Base-by-base conservation (phyloP, 1,139 yeast genomes). In the Hyphopichia pseudoburtonii region DNA sequence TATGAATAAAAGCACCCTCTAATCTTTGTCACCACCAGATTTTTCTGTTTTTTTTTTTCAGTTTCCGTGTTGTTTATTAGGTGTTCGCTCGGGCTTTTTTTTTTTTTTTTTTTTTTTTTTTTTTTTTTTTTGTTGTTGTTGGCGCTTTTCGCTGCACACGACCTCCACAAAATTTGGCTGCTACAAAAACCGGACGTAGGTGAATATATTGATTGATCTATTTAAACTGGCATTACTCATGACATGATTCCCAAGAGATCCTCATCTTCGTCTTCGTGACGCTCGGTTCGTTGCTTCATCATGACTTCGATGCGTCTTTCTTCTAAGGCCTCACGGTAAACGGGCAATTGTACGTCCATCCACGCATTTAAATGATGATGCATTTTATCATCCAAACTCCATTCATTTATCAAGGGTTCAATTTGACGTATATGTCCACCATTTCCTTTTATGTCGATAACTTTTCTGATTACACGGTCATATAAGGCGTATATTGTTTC, bases 361-460 rank as follows among this genome's bases (percentile, higher is more conserved):
- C 66, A 64, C 5, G 28, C 30, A 10, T 37, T 40, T 30, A 66
- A 45, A 11, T 46, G 40, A 10, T 39, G 33, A 12, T 41, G 45
- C 75, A 70, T 70, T 12, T 34, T 33, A 2, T 47, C 44, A 41
- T 64, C 62, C 16, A 70, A 44, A n/a, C 64, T 45, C 76, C 76
- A 70, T 50, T 67, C 61, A 7, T 55, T 48, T 17, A 69, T 60
- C 28, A 70, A 50, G 7, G 64, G 65, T 2, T 44, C 45, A 26
- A 66, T 55, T 41, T 65, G 72, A 3, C 66, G 66, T 24, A 59
- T 53, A 25, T 43, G 44, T 7, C 59, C 56, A 5, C 52, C 38
- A 18, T 53, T 46, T 44, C 72, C 63, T 42, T 64, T 66, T 29
- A 45, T 37, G 16, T 60, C 56, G 10, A 70, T 51, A 25, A 67